phyloP scores from a whole-genome alignment of 2,329 filamentous ascomycete genomes.

The Scortechinia acanthostroma region DNA sequence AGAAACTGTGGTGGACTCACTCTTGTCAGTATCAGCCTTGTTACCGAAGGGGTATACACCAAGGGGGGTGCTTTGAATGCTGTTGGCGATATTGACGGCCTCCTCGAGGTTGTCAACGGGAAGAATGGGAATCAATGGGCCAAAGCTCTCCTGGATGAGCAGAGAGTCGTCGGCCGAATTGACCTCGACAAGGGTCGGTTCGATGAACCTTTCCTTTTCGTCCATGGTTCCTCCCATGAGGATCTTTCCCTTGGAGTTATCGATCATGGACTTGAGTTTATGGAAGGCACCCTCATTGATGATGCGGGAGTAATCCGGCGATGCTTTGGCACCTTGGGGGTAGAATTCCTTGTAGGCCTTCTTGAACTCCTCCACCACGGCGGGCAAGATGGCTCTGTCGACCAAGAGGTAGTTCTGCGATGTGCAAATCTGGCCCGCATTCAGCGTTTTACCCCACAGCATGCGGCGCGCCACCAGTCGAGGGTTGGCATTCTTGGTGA shows the following conservation, averaged over 20 bases:
- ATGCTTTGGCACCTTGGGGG: constrained; percentile 53
- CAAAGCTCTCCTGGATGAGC: constrained; percentile 62
- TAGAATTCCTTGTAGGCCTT: constrained; percentile 59
- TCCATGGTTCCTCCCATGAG: constrained; percentile 63
- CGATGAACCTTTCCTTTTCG: constrained; percentile 57
- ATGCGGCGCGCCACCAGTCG: constrained; percentile 58
- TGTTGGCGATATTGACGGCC: constrained; percentile 58
- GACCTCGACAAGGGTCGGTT: constrained; percentile 61
- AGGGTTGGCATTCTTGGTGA: constrained; percentile 62
- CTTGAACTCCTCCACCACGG: constrained; percentile 54
- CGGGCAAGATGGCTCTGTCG: constrained; percentile 50
- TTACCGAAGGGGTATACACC: constrained; percentile 64
- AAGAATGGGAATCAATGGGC: constrained; percentile 60
- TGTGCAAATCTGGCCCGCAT: constrained; percentile 66
- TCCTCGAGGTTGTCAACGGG: constrained; percentile 58
- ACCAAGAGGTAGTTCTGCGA: constrained; percentile 66
- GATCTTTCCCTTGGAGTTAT: constrained; percentile 58
- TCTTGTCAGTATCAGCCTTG: constrained; percentile 51
- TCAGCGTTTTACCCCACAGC: constrained; percentile 63
- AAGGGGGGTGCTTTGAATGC: constrained; percentile 58
- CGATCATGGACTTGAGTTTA: constrained; percentile 63
- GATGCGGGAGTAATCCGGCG: constrained; percentile 57
- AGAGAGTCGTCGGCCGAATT: constrained; percentile 52
- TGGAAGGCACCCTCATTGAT: constrained; percentile 57
- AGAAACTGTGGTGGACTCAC: constrained; percentile 18